Evolutionary conservation across 768 basidiomycete genomes (phyloP).

Genomic region (Pisolithus sp.): DNA sequence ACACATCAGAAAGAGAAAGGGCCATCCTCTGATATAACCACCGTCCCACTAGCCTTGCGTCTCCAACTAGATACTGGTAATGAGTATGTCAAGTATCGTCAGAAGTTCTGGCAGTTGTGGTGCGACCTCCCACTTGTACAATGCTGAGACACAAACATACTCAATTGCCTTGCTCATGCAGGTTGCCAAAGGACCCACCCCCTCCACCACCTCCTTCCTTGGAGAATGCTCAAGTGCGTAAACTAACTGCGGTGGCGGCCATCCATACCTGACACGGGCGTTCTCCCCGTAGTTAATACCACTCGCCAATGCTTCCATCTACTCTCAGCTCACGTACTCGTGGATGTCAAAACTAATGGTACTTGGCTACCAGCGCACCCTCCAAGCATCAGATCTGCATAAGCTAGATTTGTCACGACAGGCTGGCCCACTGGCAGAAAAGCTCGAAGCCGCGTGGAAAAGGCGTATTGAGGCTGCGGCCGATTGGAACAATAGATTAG

Average conservation of each 20-base stretch:
- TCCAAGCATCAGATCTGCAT: constrained; percentile 74
- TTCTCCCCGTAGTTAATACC: constrained; percentile 42
- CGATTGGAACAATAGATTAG: constrained; percentile 50
- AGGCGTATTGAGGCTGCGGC: constrained; percentile 41
- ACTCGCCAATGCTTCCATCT: constrained; percentile 46
- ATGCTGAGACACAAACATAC: background rate
- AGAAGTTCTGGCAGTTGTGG: constrained; percentile 54
- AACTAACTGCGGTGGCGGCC: background rate
- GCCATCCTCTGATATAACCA: background rate
- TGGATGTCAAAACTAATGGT: constrained; percentile 64
- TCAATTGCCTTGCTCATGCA: constrained; percentile 13
- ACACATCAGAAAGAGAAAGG: background rate
- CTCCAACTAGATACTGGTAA: constrained; percentile 38
- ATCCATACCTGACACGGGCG: background rate
- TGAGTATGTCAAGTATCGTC: constrained; percentile 34
- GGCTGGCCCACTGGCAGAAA: constrained; percentile 41
- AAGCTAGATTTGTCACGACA: constrained; percentile 49
- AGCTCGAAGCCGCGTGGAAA: constrained; percentile 52
- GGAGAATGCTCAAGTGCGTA: constrained; percentile 45
- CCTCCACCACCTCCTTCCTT: constrained; percentile 49
- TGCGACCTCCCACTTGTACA: constrained; percentile 16
- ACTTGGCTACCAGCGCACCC: constrained; percentile 63
- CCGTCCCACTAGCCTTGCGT: background rate
- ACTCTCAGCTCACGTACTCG: constrained; percentile 55
- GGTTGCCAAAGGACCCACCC: constrained; percentile 56